phyloP scores from a whole-genome alignment of 2,329 filamentous ascomycete species.

The Knufia petricola region DNA sequence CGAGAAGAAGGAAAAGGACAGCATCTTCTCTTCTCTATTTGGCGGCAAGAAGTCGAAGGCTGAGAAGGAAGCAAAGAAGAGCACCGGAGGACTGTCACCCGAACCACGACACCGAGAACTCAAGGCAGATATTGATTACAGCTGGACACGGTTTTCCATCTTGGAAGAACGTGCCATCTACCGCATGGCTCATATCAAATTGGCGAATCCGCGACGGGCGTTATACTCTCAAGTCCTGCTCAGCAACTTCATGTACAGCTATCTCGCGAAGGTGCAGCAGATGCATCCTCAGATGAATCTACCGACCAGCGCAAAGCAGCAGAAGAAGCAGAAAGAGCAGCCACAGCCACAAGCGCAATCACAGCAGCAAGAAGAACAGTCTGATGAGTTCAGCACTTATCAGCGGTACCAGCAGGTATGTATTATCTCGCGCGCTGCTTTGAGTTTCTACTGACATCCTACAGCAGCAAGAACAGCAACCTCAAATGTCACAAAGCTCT shows the following conservation, averaged over 20 bases:
- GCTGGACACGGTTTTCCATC: conserved; percentile 91
- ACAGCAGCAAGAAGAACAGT: conserved; percentile 28
- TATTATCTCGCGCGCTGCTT: too few species aligned
- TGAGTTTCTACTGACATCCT: not conserved
- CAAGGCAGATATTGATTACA: conserved; percentile 84
- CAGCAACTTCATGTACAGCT: conserved; percentile 99
- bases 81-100: conserved; percentile 65
- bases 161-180: conserved; percentile 95
- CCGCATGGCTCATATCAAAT: conserved; percentile 95
- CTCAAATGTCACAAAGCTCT: conserved; percentile 10
- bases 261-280: conserved; percentile 94
- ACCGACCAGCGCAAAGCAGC: conserved; percentile 66
- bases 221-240: conserved; percentile 89
- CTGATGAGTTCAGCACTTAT: conserved; percentile 37
- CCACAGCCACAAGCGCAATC: too few species aligned
- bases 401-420: conserved; percentile 40
- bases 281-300: conserved; percentile 96
- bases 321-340: conserved; percentile 34
- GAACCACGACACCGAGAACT: conserved; percentile 66
- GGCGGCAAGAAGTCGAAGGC: conserved; percentile 74
- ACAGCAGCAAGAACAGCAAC: conserved; percentile 17
- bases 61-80: conserved; percentile 65
- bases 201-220: conserved; percentile 89
- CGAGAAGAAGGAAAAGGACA: conserved; percentile 80
- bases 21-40: conserved; percentile 89